phyloP scores from a whole-genome alignment of 768 basidiomycete genomes.

The Tricholoma flavovirens region DNA sequence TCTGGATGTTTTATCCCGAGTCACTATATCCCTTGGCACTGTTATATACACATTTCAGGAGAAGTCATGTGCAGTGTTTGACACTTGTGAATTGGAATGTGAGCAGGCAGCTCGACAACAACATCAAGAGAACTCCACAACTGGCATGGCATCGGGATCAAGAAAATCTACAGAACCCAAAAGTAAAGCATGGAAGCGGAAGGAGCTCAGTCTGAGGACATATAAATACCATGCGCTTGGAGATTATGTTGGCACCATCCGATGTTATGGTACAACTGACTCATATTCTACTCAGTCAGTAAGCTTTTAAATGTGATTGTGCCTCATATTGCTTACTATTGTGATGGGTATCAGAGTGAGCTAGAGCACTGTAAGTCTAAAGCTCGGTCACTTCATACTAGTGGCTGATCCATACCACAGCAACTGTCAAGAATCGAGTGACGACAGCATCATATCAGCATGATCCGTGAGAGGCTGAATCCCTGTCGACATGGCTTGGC shows the following conservation, averaged over 20 bases:
- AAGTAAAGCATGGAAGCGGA: not conserved
- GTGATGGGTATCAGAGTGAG: not conserved
- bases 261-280: too few relatives aligned
- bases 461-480: too few relatives aligned
- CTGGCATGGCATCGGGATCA: not conserved
- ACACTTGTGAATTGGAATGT: constrained; percentile 6
- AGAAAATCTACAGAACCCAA: not conserved
- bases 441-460: too few relatives aligned
- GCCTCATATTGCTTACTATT: not conserved
- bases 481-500: not conserved
- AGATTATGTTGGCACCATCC: too few relatives aligned
- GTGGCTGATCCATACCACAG: too few relatives aligned
- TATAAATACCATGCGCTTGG: not conserved
- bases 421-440: too few relatives aligned
- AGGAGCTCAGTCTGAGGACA: not conserved
- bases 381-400: not conserved
- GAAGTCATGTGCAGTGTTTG: constrained; percentile 7
- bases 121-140: not conserved
- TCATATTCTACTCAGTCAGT: too few relatives aligned
- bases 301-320: not conserved
- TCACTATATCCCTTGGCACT: constrained; percentile 16
- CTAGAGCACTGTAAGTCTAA: not conserved
- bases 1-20: constrained; percentile 7
- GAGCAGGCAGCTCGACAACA: constrained; percentile 6
- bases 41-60: constrained; percentile 18